phyloP scores from a whole-genome alignment of 2,329 filamentous ascomycete genomes.

The Aspergillus caelatus region DNA sequence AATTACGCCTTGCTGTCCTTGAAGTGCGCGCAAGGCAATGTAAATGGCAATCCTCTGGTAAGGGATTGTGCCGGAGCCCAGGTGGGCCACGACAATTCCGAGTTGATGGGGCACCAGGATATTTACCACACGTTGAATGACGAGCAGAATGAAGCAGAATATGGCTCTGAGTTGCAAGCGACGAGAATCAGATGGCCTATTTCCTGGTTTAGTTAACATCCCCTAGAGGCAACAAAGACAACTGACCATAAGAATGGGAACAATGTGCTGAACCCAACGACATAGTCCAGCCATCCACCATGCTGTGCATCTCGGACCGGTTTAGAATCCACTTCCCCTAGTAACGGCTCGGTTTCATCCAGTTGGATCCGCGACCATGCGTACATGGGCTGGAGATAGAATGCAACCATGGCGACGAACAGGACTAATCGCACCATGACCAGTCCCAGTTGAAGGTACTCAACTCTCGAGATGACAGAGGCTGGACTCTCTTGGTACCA shows the following conservation, averaged over 20 bases:
- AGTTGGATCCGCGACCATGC: neutral
- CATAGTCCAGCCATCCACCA: constrained; percentile 6
- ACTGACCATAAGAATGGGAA: constrained; percentile 4
- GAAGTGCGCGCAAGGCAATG: constrained; percentile 73
- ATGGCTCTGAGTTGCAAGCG: too few relatives aligned
- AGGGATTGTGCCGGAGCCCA: constrained; percentile 64
- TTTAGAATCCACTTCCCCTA: neutral
- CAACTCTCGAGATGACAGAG: neutral
- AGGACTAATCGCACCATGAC: constrained; percentile 2
- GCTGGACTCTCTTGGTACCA: neutral
- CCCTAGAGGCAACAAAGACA: constrained; percentile 47
- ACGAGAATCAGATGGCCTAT: too few relatives aligned
- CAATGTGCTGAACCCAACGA: constrained; percentile 5
- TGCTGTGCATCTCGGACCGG: constrained; percentile 1
- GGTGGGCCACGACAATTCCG: constrained; percentile 72
- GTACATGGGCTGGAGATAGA: constrained; percentile 6
- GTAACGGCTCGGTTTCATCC: constrained; percentile 1
- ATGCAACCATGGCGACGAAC: constrained; percentile 5
- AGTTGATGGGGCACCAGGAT: constrained; percentile 79
- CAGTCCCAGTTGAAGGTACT: neutral
- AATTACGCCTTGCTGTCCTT: constrained; percentile 81
- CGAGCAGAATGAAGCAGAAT: too few relatives aligned
- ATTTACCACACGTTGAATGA: constrained; percentile 75
- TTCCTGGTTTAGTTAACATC: too few relatives aligned
- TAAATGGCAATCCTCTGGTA: constrained; percentile 74